Evolutionary conservation across 2,329 filamentous ascomycete genomes (phyloP).

Genomic region (Calonectria ilicicola): DNA sequence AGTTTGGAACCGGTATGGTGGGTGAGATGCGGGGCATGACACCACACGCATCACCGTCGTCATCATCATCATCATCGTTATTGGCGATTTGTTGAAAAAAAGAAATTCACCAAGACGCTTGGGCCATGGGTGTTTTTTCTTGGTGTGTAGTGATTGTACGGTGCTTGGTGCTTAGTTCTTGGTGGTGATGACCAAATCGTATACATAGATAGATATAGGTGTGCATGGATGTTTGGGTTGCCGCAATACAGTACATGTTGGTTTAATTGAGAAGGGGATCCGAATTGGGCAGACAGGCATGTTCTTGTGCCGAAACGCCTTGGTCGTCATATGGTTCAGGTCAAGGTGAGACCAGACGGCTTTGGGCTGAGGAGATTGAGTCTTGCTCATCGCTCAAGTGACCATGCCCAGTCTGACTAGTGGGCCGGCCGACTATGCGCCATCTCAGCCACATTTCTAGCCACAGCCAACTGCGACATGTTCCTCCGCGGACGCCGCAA

Average conservation of each 20-base stretch:
- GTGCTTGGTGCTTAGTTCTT: not conserved
- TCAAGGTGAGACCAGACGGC: not conserved
- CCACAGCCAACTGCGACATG: not conserved
- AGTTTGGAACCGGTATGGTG: constrained; percentile 24
- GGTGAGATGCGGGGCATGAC: constrained; percentile 19
- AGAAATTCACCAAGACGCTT: not conserved
- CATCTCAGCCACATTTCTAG: not conserved
- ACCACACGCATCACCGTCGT: constrained; percentile 1
- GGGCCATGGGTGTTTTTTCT: not conserved
- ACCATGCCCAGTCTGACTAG: not conserved
- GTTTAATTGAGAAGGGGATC: not conserved
- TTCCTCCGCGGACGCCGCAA: not conserved
- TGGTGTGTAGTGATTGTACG: not conserved
- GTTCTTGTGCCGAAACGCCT: not conserved
- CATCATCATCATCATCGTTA: not conserved
- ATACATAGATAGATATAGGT: no score
- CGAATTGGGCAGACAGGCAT: not conserved
- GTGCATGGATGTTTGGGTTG: no score
- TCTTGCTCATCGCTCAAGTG: not conserved
- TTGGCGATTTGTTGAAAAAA: not conserved
- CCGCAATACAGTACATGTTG: not conserved
- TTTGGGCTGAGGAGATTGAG: not conserved
- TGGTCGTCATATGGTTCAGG: not conserved
- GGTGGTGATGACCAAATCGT: not conserved
- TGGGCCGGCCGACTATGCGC: not conserved